Evolutionary conservation across 2,329 filamentous ascomycete species (phyloP), one percentile per base, ranked within the genome.

Genomic region (Tolypocladium guangdongense): DNA sequence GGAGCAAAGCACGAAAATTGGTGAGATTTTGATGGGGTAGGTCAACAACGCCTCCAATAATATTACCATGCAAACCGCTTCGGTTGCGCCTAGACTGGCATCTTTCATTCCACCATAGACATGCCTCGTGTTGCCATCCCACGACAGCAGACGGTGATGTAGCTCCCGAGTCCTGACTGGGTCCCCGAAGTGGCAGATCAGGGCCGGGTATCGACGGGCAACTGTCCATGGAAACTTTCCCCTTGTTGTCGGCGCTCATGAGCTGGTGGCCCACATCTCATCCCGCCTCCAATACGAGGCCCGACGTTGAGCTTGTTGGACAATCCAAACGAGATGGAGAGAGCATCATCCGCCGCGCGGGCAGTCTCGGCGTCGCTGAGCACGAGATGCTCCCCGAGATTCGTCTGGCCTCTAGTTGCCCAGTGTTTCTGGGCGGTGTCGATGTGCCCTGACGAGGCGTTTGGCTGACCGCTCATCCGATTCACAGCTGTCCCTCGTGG

Each of bases 1-100:
- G 86, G 66, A 77, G 75, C 59, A 80, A 82, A 63, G 88, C 88
- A 10, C 81, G 90, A 64, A 82, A 74, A 6, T 81, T 93, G 68
- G 82, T 90, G 27, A 27, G 27, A 27, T 27, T 6, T 27, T 3
- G 27, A 27, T 27, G 27, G 27, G 27, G 27, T 6, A 6, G 6
- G 6, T 27, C 27, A 27, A 27, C 27, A 27, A 27, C 27, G 27
- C 27, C 27, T 27, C 27, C n/a, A n/a, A n/a, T n/a, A n/a, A n/a
- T n/a, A n/a, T n/a, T n/a, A n/a, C n/a, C n/a, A n/a, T n/a, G n/a
- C n/a, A n/a, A n/a, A n/a, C n/a, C n/a, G n/a, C n/a, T n/a, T n/a
- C n/a, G n/a, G n/a, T n/a, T n/a, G n/a, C n/a, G n/a, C n/a, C n/a
- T n/a, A n/a, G n/a, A n/a, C n/a, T n/a, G n/a, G n/a, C n/a, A n/a